Evolutionary conservation across 768 basidiomycete species (phyloP).

Genomic region (Butyriboletus loyo): DNA sequence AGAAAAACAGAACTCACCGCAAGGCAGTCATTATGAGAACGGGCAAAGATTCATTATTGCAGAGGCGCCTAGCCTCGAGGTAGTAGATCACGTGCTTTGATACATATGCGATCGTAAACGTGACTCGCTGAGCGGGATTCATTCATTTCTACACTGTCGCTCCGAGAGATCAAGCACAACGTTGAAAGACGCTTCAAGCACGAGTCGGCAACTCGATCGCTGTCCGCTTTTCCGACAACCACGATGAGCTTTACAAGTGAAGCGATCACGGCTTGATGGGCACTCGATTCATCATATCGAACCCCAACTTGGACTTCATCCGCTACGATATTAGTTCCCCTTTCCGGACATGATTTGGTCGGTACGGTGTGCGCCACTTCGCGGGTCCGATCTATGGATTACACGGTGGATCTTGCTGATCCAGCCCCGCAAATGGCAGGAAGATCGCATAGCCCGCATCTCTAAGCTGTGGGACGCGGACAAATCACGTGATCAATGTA

Average conservation of each 20-base stretch:
- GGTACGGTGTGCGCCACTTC: background rate
- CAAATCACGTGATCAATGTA: constrained; percentile 18
- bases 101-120: background rate
- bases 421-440: no score
- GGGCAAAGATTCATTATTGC: background rate
- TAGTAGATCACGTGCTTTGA: constrained; percentile 16
- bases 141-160: no score
- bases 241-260: no score
- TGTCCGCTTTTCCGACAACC: no score
- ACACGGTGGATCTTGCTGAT: background rate
- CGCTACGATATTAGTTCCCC: background rate
- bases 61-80: background rate
- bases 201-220: no score
- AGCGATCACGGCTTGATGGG: background rate
- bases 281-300: background rate
- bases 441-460: background rate
- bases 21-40: constrained; percentile 36
- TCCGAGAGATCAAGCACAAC: no score
- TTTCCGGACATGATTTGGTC: background rate
- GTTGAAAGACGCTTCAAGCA: no score
- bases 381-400: background rate
- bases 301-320: background rate
- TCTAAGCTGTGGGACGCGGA: constrained; percentile 2
- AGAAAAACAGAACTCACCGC: constrained; percentile 27
- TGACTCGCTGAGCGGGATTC: no score